phyloP scores from a whole-genome alignment of 768 basidiomycete genomes.

The Collybia mongolica region DNA sequence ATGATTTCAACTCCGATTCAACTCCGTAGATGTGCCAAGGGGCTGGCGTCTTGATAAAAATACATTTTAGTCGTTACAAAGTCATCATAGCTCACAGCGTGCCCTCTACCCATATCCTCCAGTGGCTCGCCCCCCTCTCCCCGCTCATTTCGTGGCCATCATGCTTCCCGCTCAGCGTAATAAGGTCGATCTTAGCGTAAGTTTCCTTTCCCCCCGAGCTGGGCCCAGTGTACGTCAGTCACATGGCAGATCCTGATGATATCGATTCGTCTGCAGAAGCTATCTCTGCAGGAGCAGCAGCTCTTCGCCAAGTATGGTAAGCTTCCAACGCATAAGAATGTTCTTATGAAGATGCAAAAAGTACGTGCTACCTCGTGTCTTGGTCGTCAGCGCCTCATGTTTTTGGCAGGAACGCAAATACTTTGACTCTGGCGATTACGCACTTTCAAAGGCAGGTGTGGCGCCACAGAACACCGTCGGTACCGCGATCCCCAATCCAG shows the following conservation, averaged over 20 bases:
- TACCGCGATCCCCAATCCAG: conserved; percentile 96
- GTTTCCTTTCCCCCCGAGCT: conserved; percentile 23
- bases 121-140: conserved; percentile 26
- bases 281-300: conserved; percentile 89
- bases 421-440: conserved; percentile 99
- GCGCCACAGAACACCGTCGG: conserved; percentile 88
- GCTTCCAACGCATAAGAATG: conserved; percentile 90
- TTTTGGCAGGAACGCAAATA: conserved; percentile 88
- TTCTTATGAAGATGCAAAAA: conserved; percentile 94
- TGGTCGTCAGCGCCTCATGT: conserved; percentile 13
- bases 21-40: conserved; percentile 23
- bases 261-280: conserved; percentile 48
- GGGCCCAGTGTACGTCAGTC: neutral
- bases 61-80: conserved; percentile 17
- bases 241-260: conserved; percentile 16
- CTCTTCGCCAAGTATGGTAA: conserved; percentile 95
- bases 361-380: conserved; percentile 37
- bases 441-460: conserved; percentile 92
- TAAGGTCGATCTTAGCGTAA: conserved; percentile 92
- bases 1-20: conserved; percentile 25
- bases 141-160: conserved; percentile 20
- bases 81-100: conserved; percentile 12
- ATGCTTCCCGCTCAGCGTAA: conserved; percentile 84
- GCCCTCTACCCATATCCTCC: conserved; percentile 14
- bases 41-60: conserved; percentile 13